phyloP scores from a whole-genome alignment of 1,284 basidiomycete genomes.

The Ustilago xerochloae region DNA sequence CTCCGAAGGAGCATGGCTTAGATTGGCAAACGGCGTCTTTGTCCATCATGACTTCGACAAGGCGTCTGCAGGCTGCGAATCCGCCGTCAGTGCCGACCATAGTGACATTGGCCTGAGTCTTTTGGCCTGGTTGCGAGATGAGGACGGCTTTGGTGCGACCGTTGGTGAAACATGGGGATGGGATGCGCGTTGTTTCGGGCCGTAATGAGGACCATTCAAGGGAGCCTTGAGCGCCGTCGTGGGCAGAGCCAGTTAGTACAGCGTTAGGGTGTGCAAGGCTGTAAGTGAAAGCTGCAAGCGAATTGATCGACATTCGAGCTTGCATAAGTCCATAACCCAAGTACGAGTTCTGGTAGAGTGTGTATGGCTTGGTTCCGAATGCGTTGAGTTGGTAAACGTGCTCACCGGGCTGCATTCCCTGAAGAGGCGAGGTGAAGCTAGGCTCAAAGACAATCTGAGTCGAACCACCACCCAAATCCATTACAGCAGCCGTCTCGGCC shows the following conservation, averaged over 20 bases:
- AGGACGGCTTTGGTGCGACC: conserved; percentile 77
- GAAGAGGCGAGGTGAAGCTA: conserved; percentile 69
- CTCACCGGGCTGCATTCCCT: conserved; percentile 81
- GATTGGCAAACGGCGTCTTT: conserved; percentile 87
- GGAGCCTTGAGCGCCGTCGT: conserved; percentile 25
- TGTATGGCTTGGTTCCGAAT: conserved; percentile 59
- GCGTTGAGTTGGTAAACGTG: conserved; percentile 85
- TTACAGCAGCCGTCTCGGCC: conserved; percentile 80
- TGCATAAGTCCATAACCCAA: conserved; percentile 95
- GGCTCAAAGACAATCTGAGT: conserved; percentile 99
- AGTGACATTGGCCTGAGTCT: conserved; percentile 52
- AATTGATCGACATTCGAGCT: conserved; percentile 85
- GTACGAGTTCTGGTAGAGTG: conserved; percentile 67
- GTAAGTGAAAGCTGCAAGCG: conserved; percentile 87
- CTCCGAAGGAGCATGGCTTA: conserved; percentile 93
- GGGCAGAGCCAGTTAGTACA: conserved; percentile 36
- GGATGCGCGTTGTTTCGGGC: conserved; percentile 68
- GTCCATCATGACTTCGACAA: conserved; percentile 91
- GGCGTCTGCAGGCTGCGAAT: conserved; percentile 84
- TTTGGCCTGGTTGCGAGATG: conserved; percentile 75
- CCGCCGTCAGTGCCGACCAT: conserved; percentile 73
- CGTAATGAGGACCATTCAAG: conserved; percentile 66
- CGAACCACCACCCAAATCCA: conserved; percentile 95
- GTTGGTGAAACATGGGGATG: conserved; percentile 84
- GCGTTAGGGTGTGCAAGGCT: conserved; percentile 69